Base-by-base conservation (phyloP, 2,329 filamentous ascomycete species). In the Apiospora phragmitis region DNA sequence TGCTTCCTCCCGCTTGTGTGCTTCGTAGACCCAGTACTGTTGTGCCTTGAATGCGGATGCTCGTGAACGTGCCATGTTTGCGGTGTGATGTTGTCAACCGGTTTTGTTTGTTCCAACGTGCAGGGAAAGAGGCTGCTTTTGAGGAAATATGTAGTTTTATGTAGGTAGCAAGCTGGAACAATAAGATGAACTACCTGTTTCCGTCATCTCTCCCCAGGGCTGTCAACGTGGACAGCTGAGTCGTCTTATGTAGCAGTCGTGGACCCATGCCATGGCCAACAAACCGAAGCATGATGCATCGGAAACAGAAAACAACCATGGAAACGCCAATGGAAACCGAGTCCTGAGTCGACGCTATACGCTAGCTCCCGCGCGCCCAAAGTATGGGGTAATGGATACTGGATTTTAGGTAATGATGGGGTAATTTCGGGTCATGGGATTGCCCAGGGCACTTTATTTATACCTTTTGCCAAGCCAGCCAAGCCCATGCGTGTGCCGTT, bases 341-440 rank as follows among this genome's bases (percentile, higher is more conserved):
- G n/a, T n/a, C 11, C 14, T 55, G 51, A 55, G 29, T 55, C 51
- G 51, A 32, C 32, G 55, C 32, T 14, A 32, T 32, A 26, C 49
- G 29, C 29, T 62, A 62, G 55, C 29, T 62, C 55, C 55, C 55
- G 55, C 8, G 55, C 8, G 18, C 11, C 16, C 55, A 38, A 62
- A 62, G 55, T 62, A 62, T 62, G 55, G 55, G 55, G 55, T 62
- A 62, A 62, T 62, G 55, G 55, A 62, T 62, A 62, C 55, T 62
- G 18, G 32, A 38, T 62, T 62, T 62, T 62, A 62, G 55, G 55
- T 62, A 62, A 62, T 62, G 18, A 62, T 62, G 55, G 55, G 55
- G 55, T 62, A 62, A 62, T 62, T 12, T 11, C 9, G 55, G 55
- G 29, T 62, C 55, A 62, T 38, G 55, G 21, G 55, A 35, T 18